These are phyloP conservation scores for Leishmania arabica DNA, from an alignment of 208 protist species.

Conservation along the genomic window DNA sequence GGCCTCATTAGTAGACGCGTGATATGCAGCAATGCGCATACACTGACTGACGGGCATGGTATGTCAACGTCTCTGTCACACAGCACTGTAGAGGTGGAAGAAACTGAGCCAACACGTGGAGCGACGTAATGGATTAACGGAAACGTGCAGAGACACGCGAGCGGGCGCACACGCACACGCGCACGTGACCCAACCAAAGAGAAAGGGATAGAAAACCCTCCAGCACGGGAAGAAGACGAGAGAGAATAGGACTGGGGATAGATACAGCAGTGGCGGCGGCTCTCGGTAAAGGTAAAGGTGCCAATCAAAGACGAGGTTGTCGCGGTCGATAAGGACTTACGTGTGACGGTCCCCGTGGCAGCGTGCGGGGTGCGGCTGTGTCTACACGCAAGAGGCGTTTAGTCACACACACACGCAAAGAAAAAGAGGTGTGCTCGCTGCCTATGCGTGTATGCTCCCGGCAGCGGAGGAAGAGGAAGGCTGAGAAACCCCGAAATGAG, in stretches of 20 bases:
- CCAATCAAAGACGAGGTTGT: neutral
- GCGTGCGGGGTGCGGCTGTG: neutral
- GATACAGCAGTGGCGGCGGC: neutral
- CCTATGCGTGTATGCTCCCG: neutral
- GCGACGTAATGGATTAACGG: neutral
- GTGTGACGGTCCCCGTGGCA: neutral
- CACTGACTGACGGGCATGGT: neutral
- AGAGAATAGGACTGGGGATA: neutral
- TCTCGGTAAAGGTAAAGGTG: neutral
- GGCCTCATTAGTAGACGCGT: neutral
- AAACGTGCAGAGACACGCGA: neutral
- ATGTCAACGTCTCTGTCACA: neutral
- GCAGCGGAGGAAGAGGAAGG: neutral
- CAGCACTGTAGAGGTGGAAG: neutral
- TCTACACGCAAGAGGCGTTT: neutral
- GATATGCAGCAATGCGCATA: neutral
- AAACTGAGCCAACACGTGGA: neutral
- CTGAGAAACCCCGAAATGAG: neutral
- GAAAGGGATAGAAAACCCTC: neutral
- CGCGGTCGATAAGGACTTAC: neutral
- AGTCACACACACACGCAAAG: too few relatives aligned
- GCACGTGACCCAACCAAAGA: neutral
- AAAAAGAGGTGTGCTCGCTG: too few relatives aligned
- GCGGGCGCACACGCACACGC: neutral
- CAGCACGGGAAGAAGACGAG: neutral